Base-by-base conservation (phyloP, 2,329 filamentous ascomycete species). In the Byssochlamys sp. region DNA sequence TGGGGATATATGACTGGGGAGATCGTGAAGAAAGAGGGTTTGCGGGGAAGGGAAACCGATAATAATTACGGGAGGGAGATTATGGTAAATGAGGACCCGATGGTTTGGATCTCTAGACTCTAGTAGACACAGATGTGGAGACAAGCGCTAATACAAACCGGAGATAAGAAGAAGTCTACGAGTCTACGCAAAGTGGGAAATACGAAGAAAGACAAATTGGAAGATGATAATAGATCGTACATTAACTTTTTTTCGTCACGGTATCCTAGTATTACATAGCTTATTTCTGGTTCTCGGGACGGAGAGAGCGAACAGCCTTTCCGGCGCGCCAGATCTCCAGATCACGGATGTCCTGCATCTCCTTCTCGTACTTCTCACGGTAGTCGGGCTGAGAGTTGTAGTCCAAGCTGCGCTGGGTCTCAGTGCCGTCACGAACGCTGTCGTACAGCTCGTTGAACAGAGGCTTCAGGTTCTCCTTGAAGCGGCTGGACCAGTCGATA, bases 321-420 rank as follows among this genome's bases (percentile, higher is more conserved):
- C 94, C 94, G 65, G 94, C 94, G 73, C 89, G 86, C 94, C 94
- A 99, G 85, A 99, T 99, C 85, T 99, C 94, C 72, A 99, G 81
- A 73, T 91, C 84, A 72, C 92, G 89, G 81, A 99, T 97, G 83
- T 97, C 94, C 81, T 96, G 83, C 86, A 99, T 89, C 88, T 99
- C 94, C 73, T 90, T 85, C 85, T 96, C 91, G 79, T 91, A 99
- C 80, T 89, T 91, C 83, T 96, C 83, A 71, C 94, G 88, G 87
- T 99, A 99, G 80, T 99, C 91, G 68, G 84, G 80, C 79, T 95
- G 90, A 75, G 88, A 84, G 84, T 97, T 97, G 85, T 95, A 99
- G 72, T 96, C 91, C 72, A 99, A 87, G 61, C 90, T 94, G 78
- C 94, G 86, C 86, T 94, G 82, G 72, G 94, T 99, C 88, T 99